Percentiles rank a stretch among this genome's conserved stretches.
Conservation (phyloP, 345 rosid species). For the Fremontodendron californicum region DNA sequence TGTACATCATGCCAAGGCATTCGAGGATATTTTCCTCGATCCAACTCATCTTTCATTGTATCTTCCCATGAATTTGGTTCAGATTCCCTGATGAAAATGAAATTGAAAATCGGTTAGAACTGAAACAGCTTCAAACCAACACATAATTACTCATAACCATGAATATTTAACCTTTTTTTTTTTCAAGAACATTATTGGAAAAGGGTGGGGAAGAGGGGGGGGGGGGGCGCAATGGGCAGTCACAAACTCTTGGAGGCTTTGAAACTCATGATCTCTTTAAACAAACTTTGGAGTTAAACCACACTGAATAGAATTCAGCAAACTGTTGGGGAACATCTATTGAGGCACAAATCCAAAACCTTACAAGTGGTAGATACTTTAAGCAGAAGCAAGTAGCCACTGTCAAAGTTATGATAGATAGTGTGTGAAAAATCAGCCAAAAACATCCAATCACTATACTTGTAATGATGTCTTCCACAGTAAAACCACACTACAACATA, state of each 20-base stretch:
- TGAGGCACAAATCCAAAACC: not conserved
- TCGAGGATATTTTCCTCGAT: constrained; percentile 84
- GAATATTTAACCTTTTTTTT: not conserved
- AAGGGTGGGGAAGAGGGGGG: not conserved
- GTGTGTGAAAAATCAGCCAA: not conserved
- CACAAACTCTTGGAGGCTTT: not conserved
- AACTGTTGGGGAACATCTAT: constrained; percentile 4
- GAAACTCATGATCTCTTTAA: not conserved
- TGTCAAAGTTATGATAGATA: constrained; percentile 1
- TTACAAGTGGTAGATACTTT: not conserved
- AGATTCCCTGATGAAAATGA: constrained; percentile 66
- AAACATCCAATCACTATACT: not conserved
- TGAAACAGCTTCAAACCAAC: constrained; percentile 11
- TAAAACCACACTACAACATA: not conserved
- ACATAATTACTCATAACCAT: not conserved
- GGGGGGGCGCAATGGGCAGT: not conserved
- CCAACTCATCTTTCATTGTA: constrained; percentile 86
- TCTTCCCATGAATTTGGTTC: constrained; percentile 99
- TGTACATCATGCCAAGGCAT: constrained; percentile 99
- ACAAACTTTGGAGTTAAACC: not conserved
- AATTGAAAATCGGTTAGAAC: not conserved
- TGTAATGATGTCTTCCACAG: not conserved
- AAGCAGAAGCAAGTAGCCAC: constrained; percentile 7
- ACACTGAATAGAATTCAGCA: not conserved
- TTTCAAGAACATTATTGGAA: not conserved